These are phyloP conservation scores for Piedraia hortae DNA, from an alignment of 2,329 filamentous ascomycete genomes.

Conservation along the genomic window DNA sequence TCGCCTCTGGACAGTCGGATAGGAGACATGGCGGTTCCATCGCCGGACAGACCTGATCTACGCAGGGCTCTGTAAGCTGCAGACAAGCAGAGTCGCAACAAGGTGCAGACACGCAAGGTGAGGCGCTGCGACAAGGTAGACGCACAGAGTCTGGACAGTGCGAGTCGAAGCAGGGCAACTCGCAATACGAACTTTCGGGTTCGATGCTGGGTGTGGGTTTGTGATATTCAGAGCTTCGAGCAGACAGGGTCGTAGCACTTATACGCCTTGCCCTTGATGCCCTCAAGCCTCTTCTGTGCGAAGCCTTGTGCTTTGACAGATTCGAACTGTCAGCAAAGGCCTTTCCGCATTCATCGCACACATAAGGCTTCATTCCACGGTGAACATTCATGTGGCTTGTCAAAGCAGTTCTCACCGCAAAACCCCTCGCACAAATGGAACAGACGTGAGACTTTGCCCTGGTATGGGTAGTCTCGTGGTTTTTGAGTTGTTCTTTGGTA, in stretches of 20 bases:
- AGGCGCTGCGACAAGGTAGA: constrained; percentile 4
- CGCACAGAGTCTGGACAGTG: constrained; percentile 1
- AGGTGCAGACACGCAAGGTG: constrained; percentile 3
- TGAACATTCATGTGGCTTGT: constrained; percentile 45
- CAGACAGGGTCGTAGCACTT: neutral
- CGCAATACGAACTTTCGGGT: constrained; percentile 2
- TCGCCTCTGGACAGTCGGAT: neutral
- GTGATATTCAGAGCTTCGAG: neutral
- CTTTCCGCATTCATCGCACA: constrained; percentile 11
- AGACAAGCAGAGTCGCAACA: constrained; percentile 2
- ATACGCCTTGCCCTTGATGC: constrained; percentile 1
- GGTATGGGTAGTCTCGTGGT: constrained; percentile 39
- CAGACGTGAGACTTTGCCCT: constrained; percentile 37
- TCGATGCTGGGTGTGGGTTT: neutral
- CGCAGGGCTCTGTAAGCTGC: no score
- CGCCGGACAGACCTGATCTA: no score
- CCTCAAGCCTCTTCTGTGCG: constrained; percentile 2
- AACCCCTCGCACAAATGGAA: constrained; percentile 20
- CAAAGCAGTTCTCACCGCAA: constrained; percentile 28
- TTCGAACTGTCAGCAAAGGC: constrained; percentile 13
- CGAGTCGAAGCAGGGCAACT: constrained; percentile 4
- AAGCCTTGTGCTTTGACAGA: constrained; percentile 10
- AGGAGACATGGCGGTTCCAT: no score
- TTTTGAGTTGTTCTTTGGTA: constrained; percentile 37
- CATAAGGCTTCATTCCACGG: constrained; percentile 17